Conservation (phyloP, 164 flowering plant species). For the Sedum album region DNA sequence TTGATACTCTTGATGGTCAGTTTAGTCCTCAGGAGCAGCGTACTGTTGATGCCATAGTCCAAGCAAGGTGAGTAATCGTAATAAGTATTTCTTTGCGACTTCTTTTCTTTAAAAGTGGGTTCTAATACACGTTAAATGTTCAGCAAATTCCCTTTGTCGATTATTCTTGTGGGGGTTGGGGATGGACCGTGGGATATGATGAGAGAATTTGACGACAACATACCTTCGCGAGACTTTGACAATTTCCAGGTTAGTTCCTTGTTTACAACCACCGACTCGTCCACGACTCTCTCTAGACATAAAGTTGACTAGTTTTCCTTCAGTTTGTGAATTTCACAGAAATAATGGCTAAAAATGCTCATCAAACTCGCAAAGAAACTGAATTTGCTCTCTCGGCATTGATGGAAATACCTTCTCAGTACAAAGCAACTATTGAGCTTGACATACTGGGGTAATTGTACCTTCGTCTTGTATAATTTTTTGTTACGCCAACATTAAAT, state of each 20-base stretch:
- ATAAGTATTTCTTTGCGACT: not conserved
- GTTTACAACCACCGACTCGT: not conserved
- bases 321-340: conserved; percentile 91
- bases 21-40: conserved; percentile 83
- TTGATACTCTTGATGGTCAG: conserved; percentile 72
- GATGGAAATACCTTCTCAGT: too few relatives aligned
- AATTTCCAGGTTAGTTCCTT: too few relatives aligned
- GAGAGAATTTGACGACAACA: too few relatives aligned
- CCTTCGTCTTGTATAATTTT: too few relatives aligned
- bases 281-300: not conserved
- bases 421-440: too few relatives aligned
- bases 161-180: conserved; percentile 67
- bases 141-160: conserved; percentile 57
- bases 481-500: too few relatives aligned
- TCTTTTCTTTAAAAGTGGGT: not conserved
- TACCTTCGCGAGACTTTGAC: conserved; percentile 70
- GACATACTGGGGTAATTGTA: too few relatives aligned
- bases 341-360: too few relatives aligned
- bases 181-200: too few relatives aligned
- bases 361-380: too few relatives aligned
- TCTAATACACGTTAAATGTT: conserved; percentile 5
- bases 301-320: not conserved
- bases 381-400: too few relatives aligned
- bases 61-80: conserved; percentile 53
- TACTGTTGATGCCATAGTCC: conserved; percentile 84